Percentiles rank a stretch among this genome's conserved stretches.
Evolutionary conservation across 2,329 filamentous ascomycete genomes (phyloP).

Genomic region (Claviceps sorghi): DNA sequence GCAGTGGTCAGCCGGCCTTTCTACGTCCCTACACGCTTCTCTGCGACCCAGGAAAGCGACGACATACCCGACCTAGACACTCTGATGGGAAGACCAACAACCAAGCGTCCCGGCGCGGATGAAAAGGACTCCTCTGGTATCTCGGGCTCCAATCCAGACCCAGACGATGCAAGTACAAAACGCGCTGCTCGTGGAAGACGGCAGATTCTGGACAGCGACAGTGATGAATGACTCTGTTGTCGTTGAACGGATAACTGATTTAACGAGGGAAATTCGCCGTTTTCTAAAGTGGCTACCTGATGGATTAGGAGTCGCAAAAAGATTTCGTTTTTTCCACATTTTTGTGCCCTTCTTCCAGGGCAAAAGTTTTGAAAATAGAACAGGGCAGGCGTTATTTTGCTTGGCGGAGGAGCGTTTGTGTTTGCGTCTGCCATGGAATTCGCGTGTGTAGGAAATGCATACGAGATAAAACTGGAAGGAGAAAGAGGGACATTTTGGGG

Average conservation of each 20-base stretch:
- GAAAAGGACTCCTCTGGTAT: not conserved
- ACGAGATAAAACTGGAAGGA: too few relatives aligned
- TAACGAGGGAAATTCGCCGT: not conserved
- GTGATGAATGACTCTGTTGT: constrained; percentile 10
- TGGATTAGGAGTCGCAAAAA: not conserved
- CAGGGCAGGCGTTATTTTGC: not conserved
- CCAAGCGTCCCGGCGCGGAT: not conserved
- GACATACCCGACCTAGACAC: constrained; percentile 22
- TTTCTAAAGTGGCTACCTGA: not conserved
- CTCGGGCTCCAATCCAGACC: constrained; percentile 6
- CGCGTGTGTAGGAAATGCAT: too few relatives aligned
- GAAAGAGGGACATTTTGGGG: too few relatives aligned
- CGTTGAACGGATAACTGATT: not conserved
- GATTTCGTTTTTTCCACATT: not conserved
- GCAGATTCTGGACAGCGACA: constrained; percentile 18
- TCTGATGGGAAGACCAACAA: constrained; percentile 9
- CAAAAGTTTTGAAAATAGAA: too few relatives aligned
- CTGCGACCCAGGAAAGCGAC: constrained; percentile 27
- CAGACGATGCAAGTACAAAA: constrained; percentile 9
- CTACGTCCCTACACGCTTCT: constrained; percentile 24
- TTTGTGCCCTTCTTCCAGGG: too few relatives aligned
- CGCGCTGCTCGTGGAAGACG: constrained; percentile 14
- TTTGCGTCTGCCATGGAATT: not conserved
- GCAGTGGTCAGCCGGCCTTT: constrained; percentile 16
- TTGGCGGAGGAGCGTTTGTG: not conserved